Percentiles rank a stretch among this genome's conserved stretches.
Evolutionary conservation across 441 rosid genomes (phyloP).

Genomic region (Cnidoscolus chayamansa): DNA sequence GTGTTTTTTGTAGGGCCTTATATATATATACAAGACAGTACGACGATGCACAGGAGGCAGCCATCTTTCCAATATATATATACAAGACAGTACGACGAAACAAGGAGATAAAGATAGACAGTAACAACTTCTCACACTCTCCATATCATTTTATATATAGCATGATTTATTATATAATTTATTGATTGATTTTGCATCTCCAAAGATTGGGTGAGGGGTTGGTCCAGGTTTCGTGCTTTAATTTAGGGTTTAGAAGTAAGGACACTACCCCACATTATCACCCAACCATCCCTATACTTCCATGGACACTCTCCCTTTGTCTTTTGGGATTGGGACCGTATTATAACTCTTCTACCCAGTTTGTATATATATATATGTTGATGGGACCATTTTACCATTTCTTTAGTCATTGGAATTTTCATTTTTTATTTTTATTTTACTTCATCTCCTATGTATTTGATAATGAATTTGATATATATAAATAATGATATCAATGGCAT

Average conservation of each 20-base stretch:
- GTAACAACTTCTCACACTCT: too few species aligned
- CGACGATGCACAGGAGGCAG: too few species aligned
- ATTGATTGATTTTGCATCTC: constrained; percentile 3
- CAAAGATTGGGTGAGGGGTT: background rate
- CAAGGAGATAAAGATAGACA: too few species aligned
- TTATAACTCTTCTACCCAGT: background rate
- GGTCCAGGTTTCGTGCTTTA: constrained; percentile 16
- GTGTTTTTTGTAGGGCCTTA: too few species aligned
- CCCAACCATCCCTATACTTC: constrained; percentile 21
- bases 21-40: too few species aligned
- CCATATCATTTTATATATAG: too few species aligned
- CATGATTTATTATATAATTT: too few species aligned
- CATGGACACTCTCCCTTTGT: background rate
- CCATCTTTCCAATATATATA: too few species aligned
- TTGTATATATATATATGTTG: too few species aligned
- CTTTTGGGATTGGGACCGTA: constrained; percentile 31
- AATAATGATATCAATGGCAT: constrained; percentile 24
- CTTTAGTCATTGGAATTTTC: background rate
- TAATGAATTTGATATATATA: background rate
- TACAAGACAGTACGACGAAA: too few species aligned
- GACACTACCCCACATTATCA: background rate
- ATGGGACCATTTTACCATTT: constrained; percentile 22
- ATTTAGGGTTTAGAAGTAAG: constrained; percentile 1
- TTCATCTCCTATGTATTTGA: too few species aligned
- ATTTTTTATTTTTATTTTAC: background rate